Conservation (phyloP, 331 rosid genomes). For the Spiraea crenata region DNA sequence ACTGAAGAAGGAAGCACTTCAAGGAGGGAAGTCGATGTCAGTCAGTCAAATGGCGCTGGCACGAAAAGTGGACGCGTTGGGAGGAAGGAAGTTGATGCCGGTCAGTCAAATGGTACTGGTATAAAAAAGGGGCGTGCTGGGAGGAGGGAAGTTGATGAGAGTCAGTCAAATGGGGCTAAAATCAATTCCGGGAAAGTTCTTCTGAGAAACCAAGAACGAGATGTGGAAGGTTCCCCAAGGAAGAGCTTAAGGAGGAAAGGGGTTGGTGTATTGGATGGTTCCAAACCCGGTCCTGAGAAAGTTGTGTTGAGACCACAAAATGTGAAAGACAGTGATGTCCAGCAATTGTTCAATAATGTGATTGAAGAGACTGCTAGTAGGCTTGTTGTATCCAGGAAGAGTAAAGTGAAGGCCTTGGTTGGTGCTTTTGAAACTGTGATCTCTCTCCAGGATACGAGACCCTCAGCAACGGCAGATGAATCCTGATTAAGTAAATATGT, state of each 20-base stretch:
- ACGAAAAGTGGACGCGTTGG: not conserved
- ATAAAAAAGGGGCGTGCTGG: constrained; percentile 22
- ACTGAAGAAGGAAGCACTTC: constrained; percentile 21
- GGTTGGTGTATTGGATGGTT: constrained; percentile 24
- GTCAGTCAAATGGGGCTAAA: constrained; percentile 31
- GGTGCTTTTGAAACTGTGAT: constrained; percentile 91
- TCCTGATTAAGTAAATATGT: constrained; percentile 32
- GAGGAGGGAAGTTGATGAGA: constrained; percentile 30
- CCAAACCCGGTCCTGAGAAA: constrained; percentile 40
- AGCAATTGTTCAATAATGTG: constrained; percentile 69
- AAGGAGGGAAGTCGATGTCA: constrained; percentile 30
- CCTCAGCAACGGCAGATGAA: constrained; percentile 27
- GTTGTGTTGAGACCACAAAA: constrained; percentile 68
- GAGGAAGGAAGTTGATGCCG: not conserved
- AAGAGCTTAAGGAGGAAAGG: constrained; percentile 40
- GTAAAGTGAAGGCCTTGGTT: constrained; percentile 92
- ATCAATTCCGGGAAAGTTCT: constrained; percentile 33
- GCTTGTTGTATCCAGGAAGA: constrained; percentile 68
- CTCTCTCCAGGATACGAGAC: constrained; percentile 65
- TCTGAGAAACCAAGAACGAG: constrained; percentile 25
- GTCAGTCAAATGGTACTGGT: constrained; percentile 5
- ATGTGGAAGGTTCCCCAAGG: constrained; percentile 34
- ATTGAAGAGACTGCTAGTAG: constrained; percentile 93
- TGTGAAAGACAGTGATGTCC: constrained; percentile 45
- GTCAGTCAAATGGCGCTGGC: constrained; percentile 13